Base-by-base conservation (phyloP, 2,329 filamentous ascomycete genomes). In the Stromatinia cepivora region DNA sequence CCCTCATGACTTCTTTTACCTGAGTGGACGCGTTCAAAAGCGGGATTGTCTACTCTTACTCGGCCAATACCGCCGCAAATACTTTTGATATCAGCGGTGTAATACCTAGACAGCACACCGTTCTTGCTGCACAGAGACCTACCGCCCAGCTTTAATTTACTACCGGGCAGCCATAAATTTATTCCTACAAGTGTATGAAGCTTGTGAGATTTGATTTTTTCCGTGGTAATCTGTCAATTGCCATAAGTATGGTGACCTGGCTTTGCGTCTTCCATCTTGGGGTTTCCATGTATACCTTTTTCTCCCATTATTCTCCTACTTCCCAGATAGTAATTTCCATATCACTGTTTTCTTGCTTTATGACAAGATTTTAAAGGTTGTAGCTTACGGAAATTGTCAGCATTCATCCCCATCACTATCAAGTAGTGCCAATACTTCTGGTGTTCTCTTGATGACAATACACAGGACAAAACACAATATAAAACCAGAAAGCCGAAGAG, bases 231-330 rank as follows among this genome's bases (percentile, higher is more conserved):
- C 45, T 25, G 28, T 52, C 45, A 20, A 20, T 52, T 17, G 46
- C 59, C 59, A 52, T 63, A 52, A 63, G 59, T 63, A 36, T 52
- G 59, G 46, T 36, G 46, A 39, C 4, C 31, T 52, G 50, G 13
- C 13, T 52, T 39, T 25, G 0, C 45, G 17, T 50, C 59, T 39
- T 52, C 31, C 31, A 52, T 39, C 46, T 63, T 9, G 45, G 28
- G 28, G 36, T 25, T 36, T 48, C 11, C 28, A 36, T 50, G 59
- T 28, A 36, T 36, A 25, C 22, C 31, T 62, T 50, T 36, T 28
- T 13, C 36, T 39, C 6, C n/a, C 17, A 20, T 34, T 15, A n/a
- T 45, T 46, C 42, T 61, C 25, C 22, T 11, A 25, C 57, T 46
- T 31, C 15, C 28, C 7, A 25, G 34, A 17, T 46, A 17, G 45